These are phyloP conservation scores for Turnera subulata DNA, from an alignment of 345 rosid species.

Conservation along the genomic window DNA sequence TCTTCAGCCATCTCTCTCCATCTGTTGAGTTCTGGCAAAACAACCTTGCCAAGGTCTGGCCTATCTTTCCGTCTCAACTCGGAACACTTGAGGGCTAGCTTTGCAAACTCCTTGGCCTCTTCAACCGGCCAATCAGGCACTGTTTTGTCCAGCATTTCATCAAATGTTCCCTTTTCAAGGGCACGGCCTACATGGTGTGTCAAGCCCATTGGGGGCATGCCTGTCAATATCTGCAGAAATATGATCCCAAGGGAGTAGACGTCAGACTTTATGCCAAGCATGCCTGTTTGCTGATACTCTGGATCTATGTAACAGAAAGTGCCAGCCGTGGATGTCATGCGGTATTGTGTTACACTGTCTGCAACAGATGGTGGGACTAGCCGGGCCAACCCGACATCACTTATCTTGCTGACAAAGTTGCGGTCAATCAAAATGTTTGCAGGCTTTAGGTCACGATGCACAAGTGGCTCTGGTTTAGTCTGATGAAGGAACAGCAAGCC, in stretches of 20 bases:
- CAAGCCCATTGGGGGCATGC: constrained; percentile 73
- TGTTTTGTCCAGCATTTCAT: constrained; percentile 56
- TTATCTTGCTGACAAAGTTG: constrained; percentile 84
- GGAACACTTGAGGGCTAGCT: constrained; percentile 60
- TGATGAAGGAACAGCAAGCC: constrained; percentile 79
- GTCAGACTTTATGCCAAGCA: constrained; percentile 82
- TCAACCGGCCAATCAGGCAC: constrained; percentile 75
- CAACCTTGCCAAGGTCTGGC: constrained; percentile 66
- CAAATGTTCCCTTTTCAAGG: constrained; percentile 52
- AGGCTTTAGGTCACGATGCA: constrained; percentile 84
- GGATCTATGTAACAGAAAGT: constrained; percentile 93
- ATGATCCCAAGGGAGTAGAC: constrained; percentile 77
- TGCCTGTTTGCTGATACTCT: constrained; percentile 90
- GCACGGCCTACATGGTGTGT: constrained; percentile 62
- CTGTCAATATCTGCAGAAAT: constrained; percentile 69
- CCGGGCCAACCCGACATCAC: constrained; percentile 88
- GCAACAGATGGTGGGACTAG: constrained; percentile 81
- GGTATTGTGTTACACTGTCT: constrained; percentile 72
- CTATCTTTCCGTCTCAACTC: constrained; percentile 78
- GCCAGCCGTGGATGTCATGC: constrained; percentile 85
- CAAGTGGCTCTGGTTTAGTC: constrained; percentile 85
- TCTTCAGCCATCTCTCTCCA: constrained; percentile 62
- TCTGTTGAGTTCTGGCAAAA: constrained; percentile 66
- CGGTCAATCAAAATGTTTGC: constrained; percentile 79
- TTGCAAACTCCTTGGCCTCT: constrained; percentile 60